phyloP scores from a whole-genome alignment of 2,329 filamentous ascomycete genomes.

The Didymella exigua region DNA sequence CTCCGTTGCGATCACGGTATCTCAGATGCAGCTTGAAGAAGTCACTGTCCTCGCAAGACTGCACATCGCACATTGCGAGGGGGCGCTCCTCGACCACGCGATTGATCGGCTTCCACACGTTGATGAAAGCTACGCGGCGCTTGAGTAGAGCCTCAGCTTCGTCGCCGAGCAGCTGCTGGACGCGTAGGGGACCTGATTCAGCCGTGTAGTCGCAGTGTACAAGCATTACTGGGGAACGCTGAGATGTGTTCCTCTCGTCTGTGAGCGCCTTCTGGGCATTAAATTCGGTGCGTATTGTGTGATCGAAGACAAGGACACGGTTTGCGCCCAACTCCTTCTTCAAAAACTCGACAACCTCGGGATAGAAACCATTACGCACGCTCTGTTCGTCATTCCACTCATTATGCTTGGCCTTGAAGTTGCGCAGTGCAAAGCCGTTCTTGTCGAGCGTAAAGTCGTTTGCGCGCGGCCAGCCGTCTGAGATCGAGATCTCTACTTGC shows the following conservation, averaged over 20 bases:
- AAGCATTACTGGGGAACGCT: conserved; percentile 56
- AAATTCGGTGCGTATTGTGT: conserved; percentile 53
- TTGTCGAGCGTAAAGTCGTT: conserved; percentile 53
- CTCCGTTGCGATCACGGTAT: conserved; percentile 49
- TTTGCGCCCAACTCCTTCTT: conserved; percentile 54
- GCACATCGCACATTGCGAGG: conserved; percentile 51
- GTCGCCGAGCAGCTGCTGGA: conserved; percentile 52
- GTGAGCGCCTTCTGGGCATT: conserved; percentile 44
- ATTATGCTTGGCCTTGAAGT: conserved; percentile 48
- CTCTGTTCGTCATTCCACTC: conserved; percentile 51
- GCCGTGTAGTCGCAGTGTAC: conserved; percentile 60
- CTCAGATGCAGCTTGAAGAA: conserved; percentile 51
- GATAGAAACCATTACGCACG: conserved; percentile 53
- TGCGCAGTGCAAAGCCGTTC: conserved; percentile 54
- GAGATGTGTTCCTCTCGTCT: conserved; percentile 40
- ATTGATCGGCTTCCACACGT: conserved; percentile 58
- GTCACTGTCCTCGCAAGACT: conserved; percentile 43
- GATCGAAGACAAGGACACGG: conserved; percentile 57
- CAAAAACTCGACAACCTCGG: conserved; percentile 54
- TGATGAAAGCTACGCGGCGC: conserved; percentile 57
- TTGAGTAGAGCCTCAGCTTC: conserved; percentile 52
- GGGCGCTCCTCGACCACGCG: conserved; percentile 49
- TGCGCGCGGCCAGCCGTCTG: conserved; percentile 52
- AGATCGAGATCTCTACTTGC: conserved; percentile 47
- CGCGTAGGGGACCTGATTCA: conserved; percentile 51